These are phyloP conservation scores for Helianthus tuberosus DNA, from an alignment of 129 eudicot genomes.

Conservation along the genomic window DNA sequence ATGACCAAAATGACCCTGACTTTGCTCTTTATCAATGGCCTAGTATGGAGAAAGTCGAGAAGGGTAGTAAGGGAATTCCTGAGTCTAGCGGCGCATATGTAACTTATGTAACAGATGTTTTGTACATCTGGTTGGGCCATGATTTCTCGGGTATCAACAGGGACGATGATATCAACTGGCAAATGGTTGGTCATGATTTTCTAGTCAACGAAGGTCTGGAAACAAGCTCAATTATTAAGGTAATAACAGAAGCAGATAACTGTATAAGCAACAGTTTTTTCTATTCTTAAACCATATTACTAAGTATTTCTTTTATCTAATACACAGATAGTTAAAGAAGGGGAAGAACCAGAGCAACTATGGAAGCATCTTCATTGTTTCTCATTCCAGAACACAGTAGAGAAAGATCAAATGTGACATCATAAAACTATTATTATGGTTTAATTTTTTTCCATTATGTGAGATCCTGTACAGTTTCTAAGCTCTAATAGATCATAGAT, in stretches of 20 bases:
- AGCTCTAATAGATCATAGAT: not conserved
- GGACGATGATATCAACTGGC: constrained; percentile 18
- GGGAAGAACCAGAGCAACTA: constrained; percentile 36
- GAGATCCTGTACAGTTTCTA: constrained; percentile 32
- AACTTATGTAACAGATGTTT: constrained; percentile 18
- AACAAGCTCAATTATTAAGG: constrained; percentile 32
- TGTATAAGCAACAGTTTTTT: not conserved
- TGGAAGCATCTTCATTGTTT: constrained; percentile 42
- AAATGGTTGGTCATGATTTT: constrained; percentile 24
- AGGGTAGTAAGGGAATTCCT: constrained; percentile 29
- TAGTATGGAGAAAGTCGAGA: constrained; percentile 31
- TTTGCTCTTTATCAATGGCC: constrained; percentile 36
- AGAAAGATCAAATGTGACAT: constrained; percentile 11
- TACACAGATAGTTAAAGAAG: constrained; percentile 36
- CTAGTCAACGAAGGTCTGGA: constrained; percentile 26
- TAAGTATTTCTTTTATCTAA: not conserved
- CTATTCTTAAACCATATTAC: not conserved
- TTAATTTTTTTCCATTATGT: constrained; percentile 28
- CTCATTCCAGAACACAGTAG: constrained; percentile 33
- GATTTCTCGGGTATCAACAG: constrained; percentile 1
- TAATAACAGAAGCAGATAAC: constrained; percentile 3
- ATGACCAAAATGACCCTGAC: constrained; percentile 10
- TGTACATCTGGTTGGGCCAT: constrained; percentile 37
- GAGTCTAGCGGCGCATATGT: constrained; percentile 28
- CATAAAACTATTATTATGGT: constrained; percentile 5